Evolutionary conservation across 306 rosid genomes (phyloP).

Genomic region (Lathyrus tuberosus): DNA sequence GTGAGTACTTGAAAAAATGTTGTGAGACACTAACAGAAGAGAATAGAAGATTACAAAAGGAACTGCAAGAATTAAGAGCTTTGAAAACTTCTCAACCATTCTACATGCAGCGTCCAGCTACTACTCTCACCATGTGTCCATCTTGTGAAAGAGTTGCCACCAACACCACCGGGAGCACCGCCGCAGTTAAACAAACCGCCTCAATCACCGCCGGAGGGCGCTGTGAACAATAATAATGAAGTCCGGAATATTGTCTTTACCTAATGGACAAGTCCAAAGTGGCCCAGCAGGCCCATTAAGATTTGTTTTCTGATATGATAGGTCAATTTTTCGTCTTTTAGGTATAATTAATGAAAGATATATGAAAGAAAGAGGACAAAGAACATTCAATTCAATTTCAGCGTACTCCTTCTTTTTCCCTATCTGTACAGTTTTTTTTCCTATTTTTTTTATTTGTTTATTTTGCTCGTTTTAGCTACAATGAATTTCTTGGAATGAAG

Average conservation of each 20-base stretch:
- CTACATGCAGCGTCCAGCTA: conserved; percentile 93
- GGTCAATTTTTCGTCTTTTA: conserved; percentile 18
- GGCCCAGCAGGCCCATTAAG: conserved; percentile 49
- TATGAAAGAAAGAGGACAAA: conserved; percentile 13
- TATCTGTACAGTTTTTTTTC: conserved; percentile 23
- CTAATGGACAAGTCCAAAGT: conserved; percentile 45
- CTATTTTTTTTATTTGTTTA: conserved; percentile 17
- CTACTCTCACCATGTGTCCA: conserved; percentile 98
- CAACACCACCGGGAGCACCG: conserved; percentile 38
- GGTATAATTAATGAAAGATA: neutral
- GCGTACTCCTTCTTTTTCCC: neutral
- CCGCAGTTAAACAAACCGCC: conserved; percentile 32
- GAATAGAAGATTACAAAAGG: conserved; percentile 90
- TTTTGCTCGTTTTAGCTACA: conserved; percentile 5
- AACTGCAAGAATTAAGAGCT: conserved; percentile 88
- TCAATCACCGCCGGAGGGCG: neutral
- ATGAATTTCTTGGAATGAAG: neutral
- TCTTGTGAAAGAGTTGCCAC: conserved; percentile 84
- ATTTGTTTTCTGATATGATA: conserved; percentile 38
- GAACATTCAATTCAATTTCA: neutral
- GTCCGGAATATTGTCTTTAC: conserved; percentile 40
- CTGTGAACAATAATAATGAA: conserved; percentile 24
- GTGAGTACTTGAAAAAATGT: conserved; percentile 88
- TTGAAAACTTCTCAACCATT: conserved; percentile 81
- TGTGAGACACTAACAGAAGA: conserved; percentile 92